phyloP scores from a whole-genome alignment of 1,284 basidiomycete genomes.

The Ceratobasidium sp. region DNA sequence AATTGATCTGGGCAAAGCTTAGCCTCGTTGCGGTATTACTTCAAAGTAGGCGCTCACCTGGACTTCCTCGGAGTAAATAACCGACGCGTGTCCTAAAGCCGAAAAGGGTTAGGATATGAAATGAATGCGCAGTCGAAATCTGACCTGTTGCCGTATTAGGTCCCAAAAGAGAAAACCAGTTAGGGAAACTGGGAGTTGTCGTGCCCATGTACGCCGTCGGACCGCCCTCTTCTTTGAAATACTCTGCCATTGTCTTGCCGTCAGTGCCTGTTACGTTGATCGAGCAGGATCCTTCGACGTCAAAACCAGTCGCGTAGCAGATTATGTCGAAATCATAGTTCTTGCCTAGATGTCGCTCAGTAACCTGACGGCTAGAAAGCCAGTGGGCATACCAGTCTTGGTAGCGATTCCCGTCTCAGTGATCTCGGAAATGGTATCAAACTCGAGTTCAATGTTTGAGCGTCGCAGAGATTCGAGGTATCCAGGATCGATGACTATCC shows the following conservation, averaged over 20 bases:
- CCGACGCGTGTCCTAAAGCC: conserved; percentile 12
- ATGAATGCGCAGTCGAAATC: background rate
- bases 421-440: conserved; percentile 62
- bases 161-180: conserved; percentile 64
- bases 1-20: conserved; percentile 18
- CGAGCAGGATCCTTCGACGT: conserved; percentile 35
- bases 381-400: conserved; percentile 50
- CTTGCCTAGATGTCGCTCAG: conserved; percentile 15
- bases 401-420: conserved; percentile 63
- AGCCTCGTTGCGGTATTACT: background rate
- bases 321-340: conserved; percentile 46
- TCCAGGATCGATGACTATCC: conserved; percentile 67
- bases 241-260: conserved; percentile 59
- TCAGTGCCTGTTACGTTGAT: conserved; percentile 38
- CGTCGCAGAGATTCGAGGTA: conserved; percentile 65
- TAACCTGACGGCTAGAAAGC: no score
- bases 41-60: background rate
- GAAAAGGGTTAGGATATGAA: no score
- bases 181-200: conserved; percentile 66
- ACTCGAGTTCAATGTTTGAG: conserved; percentile 66
- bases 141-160: conserved; percentile 21
- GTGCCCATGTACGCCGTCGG: conserved; percentile 64
- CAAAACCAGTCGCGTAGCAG: conserved; percentile 47
- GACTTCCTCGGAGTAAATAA: conserved; percentile 27
- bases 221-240: conserved; percentile 62